phyloP scores from a whole-genome alignment of 2,329 filamentous ascomycete species.

The Aspergillus sp. region DNA sequence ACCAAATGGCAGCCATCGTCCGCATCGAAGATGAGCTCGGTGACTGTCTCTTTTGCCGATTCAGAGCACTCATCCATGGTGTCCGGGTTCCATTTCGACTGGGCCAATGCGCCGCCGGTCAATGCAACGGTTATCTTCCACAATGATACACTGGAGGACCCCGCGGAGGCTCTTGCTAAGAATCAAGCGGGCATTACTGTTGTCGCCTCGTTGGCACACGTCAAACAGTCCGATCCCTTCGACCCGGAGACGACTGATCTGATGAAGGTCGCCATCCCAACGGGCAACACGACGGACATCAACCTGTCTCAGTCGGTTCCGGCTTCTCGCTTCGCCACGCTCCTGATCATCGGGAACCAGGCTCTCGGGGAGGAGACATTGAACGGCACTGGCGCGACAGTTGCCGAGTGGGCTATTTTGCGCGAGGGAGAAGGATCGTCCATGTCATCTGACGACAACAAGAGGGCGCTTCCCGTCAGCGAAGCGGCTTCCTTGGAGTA shows the following conservation, averaged over 20 bases:
- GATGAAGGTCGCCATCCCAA: slow-evolving; percentile 26
- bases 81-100: slow-evolving; percentile 49
- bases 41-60: slow-evolving; percentile 50
- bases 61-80: slow-evolving; percentile 17
- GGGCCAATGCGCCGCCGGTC: slow-evolving; percentile 47
- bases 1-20: slow-evolving; percentile 58
- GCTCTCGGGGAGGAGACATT: slow-evolving; percentile 19
- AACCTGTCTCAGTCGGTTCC: slow-evolving; percentile 24
- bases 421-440: slow-evolving; percentile 2
- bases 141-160: slow-evolving; percentile 33
- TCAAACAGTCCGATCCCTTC: slow-evolving; percentile 31
- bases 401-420: slow-evolving; percentile 41
- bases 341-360: slow-evolving; percentile 37
- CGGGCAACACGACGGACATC: slow-evolving; percentile 35
- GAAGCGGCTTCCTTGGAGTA: slow-evolving; percentile 4
- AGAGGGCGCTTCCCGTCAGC: slow-evolving; percentile 9
- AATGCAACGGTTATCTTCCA: slow-evolving; percentile 48
- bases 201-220: slow-evolving; percentile 18
- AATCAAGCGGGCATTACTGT: slow-evolving; percentile 10
- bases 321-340: slow-evolving; percentile 33
- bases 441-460: background rate
- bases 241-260: slow-evolving; percentile 20
- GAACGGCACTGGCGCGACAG: slow-evolving; percentile 36
- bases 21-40: slow-evolving; percentile 39
- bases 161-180: slow-evolving; percentile 7